Conservation (phyloP, 306 rosid genomes). For the Geum urbanum region DNA sequence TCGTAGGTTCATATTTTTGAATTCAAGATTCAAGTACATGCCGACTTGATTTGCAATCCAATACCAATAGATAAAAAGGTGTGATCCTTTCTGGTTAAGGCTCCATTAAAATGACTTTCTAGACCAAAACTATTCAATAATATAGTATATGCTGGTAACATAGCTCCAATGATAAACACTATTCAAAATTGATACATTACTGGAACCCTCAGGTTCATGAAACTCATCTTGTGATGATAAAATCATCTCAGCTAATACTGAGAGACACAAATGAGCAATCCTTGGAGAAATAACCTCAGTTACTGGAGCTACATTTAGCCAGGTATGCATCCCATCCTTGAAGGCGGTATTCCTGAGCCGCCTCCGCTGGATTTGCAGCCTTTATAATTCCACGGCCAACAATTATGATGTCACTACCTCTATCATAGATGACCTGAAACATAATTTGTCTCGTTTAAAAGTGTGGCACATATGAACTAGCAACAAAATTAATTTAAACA, state of each 20-base stretch:
- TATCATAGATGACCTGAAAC: constrained; percentile 68
- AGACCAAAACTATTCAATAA: not conserved
- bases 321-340: constrained; percentile 86
- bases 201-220: not conserved
- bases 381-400: constrained; percentile 90
- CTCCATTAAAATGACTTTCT: too few relatives aligned
- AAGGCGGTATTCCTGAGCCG: constrained; percentile 68
- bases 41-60: too few relatives aligned
- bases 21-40: too few relatives aligned
- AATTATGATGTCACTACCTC: constrained; percentile 82
- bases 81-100: too few relatives aligned
- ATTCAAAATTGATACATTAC: not conserved
- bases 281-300: not conserved
- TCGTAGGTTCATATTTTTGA: too few relatives aligned
- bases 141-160: not conserved
- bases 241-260: not conserved
- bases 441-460: constrained; percentile 8
- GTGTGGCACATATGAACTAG: not conserved
- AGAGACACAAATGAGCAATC: not conserved
- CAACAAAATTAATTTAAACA: not conserved
- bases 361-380: constrained; percentile 69
- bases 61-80: too few relatives aligned
- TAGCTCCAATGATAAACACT: not conserved
- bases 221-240: not conserved
- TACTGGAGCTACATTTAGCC: constrained; percentile 37